Percentiles rank a stretch among this genome's conserved stretches.
These are phyloP conservation scores for Amylostereum areolatum DNA, from an alignment of 1,284 basidiomycete species.

Conservation along the genomic window DNA sequence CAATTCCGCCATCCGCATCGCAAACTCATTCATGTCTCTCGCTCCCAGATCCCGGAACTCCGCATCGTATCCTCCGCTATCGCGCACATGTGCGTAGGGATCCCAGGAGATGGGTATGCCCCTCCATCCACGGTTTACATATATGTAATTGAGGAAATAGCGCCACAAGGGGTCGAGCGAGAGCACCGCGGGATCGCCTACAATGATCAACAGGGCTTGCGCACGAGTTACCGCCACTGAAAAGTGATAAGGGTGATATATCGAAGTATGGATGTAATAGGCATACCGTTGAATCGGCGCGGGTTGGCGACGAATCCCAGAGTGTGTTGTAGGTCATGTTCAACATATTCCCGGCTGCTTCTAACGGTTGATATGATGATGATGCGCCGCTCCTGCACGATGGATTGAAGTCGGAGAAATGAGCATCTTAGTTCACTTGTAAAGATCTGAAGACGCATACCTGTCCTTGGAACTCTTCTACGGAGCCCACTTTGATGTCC, in stretches of 20 bases:
- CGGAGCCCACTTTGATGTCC: slow-evolving; percentile 54
- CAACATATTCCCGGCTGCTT: slow-evolving; percentile 50
- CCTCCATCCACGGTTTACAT: slow-evolving; percentile 42
- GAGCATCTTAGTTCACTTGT: background rate
- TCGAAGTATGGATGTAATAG: too few species aligned
- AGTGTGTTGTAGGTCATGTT: slow-evolving; percentile 49
- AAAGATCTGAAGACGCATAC: slow-evolving; percentile 22
- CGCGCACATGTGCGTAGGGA: slow-evolving; percentile 23
- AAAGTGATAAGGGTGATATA: background rate
- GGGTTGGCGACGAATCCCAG: slow-evolving; percentile 61
- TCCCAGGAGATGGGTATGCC: slow-evolving; percentile 44
- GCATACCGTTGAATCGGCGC: slow-evolving; percentile 57
- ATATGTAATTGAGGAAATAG: slow-evolving; percentile 44
- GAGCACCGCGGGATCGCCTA: slow-evolving; percentile 50
- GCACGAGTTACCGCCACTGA: slow-evolving; percentile 54
- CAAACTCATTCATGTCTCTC: slow-evolving; percentile 47
- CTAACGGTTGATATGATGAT: slow-evolving; percentile 66
- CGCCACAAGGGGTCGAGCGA: slow-evolving; percentile 53
- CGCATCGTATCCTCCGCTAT: slow-evolving; percentile 24
- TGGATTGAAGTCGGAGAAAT: background rate
- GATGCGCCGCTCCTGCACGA: slow-evolving; percentile 48
- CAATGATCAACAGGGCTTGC: slow-evolving; percentile 46
- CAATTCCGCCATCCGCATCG: slow-evolving; percentile 37
- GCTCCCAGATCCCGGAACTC: slow-evolving; percentile 25
- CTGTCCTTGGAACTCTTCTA: slow-evolving; percentile 65